phyloP scores from a whole-genome alignment of 2,329 filamentous ascomycete genomes.

The Colletotrichum trifolii region DNA sequence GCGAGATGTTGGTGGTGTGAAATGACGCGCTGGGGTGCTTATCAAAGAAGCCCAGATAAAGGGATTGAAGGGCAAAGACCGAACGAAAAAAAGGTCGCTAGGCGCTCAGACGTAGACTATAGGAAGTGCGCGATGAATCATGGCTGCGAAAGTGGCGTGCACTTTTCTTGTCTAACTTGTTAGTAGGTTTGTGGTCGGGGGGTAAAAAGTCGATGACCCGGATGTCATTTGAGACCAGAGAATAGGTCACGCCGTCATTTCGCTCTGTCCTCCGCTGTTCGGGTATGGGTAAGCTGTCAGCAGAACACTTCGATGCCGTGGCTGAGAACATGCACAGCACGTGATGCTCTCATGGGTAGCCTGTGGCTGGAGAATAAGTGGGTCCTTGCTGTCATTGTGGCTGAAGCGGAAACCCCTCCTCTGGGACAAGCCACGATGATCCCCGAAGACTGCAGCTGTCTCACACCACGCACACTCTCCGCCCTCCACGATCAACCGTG shows the following conservation, averaged over 20 bases:
- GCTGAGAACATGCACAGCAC: slow-evolving; percentile 8
- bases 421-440: too few relatives aligned
- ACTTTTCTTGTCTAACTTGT: slow-evolving; percentile 2
- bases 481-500: slow-evolving; percentile 15
- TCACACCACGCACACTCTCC: slow-evolving; percentile 10
- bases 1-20: neutral
- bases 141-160: slow-evolving; percentile 7
- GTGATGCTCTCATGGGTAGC: neutral
- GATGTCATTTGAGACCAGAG: slow-evolving; percentile 3
- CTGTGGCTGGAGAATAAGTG: neutral
- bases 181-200: neutral
- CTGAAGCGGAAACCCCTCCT: neutral
- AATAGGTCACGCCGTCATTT: slow-evolving; percentile 20
- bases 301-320: neutral
- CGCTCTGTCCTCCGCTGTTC: neutral
- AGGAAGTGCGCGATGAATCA: slow-evolving; percentile 25
- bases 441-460: neutral
- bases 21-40: slow-evolving; percentile 22
- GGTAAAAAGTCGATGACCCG: slow-evolving; percentile 14
- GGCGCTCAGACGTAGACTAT: slow-evolving; percentile 7
- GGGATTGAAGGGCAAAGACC: neutral
- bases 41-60: neutral
- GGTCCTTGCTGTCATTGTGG: neutral
- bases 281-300: neutral
- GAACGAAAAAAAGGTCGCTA: neutral